Base-by-base conservation (phyloP, 805 yeast species). In the Torulaspora indica region DNA sequence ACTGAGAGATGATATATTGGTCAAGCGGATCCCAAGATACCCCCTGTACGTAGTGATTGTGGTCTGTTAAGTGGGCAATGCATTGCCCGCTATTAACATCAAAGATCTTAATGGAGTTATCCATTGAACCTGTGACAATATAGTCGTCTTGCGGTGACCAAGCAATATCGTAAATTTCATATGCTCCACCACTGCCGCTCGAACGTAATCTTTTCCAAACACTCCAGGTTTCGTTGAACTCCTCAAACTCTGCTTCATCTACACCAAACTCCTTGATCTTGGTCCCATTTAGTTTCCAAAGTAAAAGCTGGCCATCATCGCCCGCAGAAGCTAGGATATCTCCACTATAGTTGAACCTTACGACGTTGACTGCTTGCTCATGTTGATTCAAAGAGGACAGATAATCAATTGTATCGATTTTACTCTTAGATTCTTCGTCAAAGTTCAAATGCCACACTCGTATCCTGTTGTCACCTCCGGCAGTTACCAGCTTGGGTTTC, bases 401-500 rank as follows among this genome's bases (percentile, higher is more conserved):
- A 61, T 89, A 91, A 48, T 81, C 84, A 13, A 89, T 84, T 0
- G 76, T 60, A n/a, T 68, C 69, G 13, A 63, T 52, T 39, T 59
- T 61, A 15, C 41, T 40, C 18, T 61, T 56, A 27, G 56, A 57
- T 3, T 56, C 51, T 6, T 47, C 44, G 22, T 53, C 48, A 32
- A 54, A 46, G 41, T 56, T 57, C 48, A 62, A 48, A 42, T 53
- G 52, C 79, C 84, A 74, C 23, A 78, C 66, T 40, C 97, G 72
- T n/a, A 88, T 83, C 54, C 86, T 85, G 60, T 84, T 85, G 64
- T 93, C 98, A 33, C 97, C 97, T 18, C 98, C 98, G 0, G 88
- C 95, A 0, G 98, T 91, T 3, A 82, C 91, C 28, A 91, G 67
- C 39, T 95, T 74, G 8, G 46, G 74, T 58, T 17, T 53, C 24